phyloP scores from a whole-genome alignment of 768 basidiomycete species.

The Sporobolomyces pararoseus region DNA sequence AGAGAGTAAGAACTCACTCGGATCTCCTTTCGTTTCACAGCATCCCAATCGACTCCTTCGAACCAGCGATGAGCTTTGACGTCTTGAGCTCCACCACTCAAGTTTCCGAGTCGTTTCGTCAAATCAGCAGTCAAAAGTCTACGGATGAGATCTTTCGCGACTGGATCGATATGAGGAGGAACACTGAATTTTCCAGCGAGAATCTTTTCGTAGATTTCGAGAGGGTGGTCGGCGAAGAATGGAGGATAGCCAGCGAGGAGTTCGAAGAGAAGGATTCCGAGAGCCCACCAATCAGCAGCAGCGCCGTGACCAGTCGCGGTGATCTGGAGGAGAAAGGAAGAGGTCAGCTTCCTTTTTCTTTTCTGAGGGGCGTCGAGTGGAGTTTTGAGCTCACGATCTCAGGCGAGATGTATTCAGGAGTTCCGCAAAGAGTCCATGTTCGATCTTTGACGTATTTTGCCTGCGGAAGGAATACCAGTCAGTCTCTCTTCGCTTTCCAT shows the following conservation, averaged over 20 bases:
- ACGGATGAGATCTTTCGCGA: constrained; percentile 81
- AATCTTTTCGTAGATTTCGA: constrained; percentile 98
- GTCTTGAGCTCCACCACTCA: constrained; percentile 75
- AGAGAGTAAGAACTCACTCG: constrained; percentile 56
- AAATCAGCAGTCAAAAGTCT: constrained; percentile 89
- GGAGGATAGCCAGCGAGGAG: constrained; percentile 94
- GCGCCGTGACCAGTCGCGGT: constrained; percentile 96
- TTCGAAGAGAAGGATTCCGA: constrained; percentile 93
- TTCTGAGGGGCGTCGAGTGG: neutral
- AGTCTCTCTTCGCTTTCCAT: no score
- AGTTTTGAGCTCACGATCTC: constrained; percentile 60
- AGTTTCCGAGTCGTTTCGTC: constrained; percentile 83
- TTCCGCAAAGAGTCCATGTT: constrained; percentile 95
- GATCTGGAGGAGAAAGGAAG: constrained; percentile 53
- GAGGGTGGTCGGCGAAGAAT: constrained; percentile 51
- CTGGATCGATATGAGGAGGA: constrained; percentile 82
- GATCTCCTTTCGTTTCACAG: constrained; percentile 78
- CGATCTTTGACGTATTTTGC: constrained; percentile 96
- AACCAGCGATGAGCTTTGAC: constrained; percentile 92
- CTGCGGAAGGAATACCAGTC: constrained; percentile 3
- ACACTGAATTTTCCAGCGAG: constrained; percentile 80
- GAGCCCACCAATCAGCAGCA: constrained; percentile 99
- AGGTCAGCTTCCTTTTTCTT: no score
- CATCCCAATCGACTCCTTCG: constrained; percentile 66
- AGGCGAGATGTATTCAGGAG: constrained; percentile 93